Evolutionary conservation across 345 rosid species (phyloP), one percentile per base, ranked within the genome.

Genomic region (Eucalyptus rudis): DNA sequence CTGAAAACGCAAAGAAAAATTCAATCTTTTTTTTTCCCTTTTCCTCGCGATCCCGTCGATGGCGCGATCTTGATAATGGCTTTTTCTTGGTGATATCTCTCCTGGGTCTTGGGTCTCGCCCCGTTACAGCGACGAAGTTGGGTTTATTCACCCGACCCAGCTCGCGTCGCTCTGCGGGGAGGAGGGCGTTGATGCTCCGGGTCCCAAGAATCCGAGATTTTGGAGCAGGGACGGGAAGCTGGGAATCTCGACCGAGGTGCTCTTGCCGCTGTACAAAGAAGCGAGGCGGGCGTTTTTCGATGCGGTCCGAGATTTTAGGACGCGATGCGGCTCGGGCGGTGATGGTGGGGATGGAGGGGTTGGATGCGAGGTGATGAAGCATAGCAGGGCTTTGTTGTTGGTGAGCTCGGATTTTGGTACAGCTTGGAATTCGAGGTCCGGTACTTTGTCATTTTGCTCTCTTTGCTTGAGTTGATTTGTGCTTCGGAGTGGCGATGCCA

Each of bases 401-500:
- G 92, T 98, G 52, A 97, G 99, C 92, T 93, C 95, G 88, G 99
- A 98, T 92, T 97, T 94, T 49, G 95, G 91, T 58, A 96, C 98
- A 84, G 99, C 99, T 17, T 98, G 99, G 99, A 98, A 96, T 91
- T 93, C 96, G 50, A 96, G 99, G 99, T 97, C 84, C 89, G 86
- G 13, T 17, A 43, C 43, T 43, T 20, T 54, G 36, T 52, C 31
- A 62, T 87, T 51, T 40, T 19, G 45, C 43, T 71, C 45, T 71
- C 83, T 71, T 71, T 71, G 83, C 83, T 71, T 36, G 45, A 71
- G 83, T 71, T 40, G 45, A 19, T 71, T 10, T 71, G 45, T 40
- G 83, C 45, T 20, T 71, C 14, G 83, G 20, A 36, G 25, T 36
- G 25, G 45, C 44, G 44, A 71, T 33, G 45, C 0, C 81, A 40